These are phyloP conservation scores for Marsdenia floribunda DNA, from an alignment of 257 asterid species.

Conservation along the genomic window DNA sequence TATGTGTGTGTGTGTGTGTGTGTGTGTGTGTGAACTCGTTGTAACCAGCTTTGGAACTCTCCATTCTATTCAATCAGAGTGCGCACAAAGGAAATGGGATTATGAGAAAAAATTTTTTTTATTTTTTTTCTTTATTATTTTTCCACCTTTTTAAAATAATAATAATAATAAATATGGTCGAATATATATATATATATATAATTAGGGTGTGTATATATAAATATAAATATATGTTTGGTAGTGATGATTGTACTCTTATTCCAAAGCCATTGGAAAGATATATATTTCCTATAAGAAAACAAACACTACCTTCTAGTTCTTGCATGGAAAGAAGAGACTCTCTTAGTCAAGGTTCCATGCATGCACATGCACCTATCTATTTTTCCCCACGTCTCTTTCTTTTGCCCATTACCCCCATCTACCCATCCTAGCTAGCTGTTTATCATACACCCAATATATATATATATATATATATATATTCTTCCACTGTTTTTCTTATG, in stretches of 20 bases:
- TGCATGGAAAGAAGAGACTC: slow-evolving; percentile 56
- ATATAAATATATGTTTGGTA: neutral
- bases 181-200: too few species aligned
- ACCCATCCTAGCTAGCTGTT: neutral
- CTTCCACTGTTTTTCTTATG: too few species aligned
- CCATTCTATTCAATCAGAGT: neutral
- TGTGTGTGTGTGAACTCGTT: neutral
- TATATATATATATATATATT: neutral
- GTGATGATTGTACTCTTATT: slow-evolving; percentile 37
- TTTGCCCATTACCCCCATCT: slow-evolving; percentile 11
- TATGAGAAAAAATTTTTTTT: neutral
- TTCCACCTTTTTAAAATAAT: too few species aligned
- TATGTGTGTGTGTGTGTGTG: too few species aligned
- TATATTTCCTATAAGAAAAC: slow-evolving; percentile 29
- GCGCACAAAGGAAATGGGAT: neutral
- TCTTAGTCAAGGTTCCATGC: slow-evolving; percentile 35
- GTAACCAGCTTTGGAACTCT: neutral
- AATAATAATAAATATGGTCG: too few species aligned
- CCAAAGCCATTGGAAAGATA: slow-evolving; percentile 47
- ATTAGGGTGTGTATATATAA: too few species aligned
- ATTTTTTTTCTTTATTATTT: neutral
- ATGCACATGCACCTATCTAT: slow-evolving; percentile 48
- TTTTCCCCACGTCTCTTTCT: slow-evolving; percentile 5
- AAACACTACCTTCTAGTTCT: slow-evolving; percentile 43
- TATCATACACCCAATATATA: neutral